Percentiles rank a stretch among this genome's conserved stretches.
Conservation (phyloP, 2,329 filamentous ascomycete species). For the Aspergillus aculeatinus region DNA sequence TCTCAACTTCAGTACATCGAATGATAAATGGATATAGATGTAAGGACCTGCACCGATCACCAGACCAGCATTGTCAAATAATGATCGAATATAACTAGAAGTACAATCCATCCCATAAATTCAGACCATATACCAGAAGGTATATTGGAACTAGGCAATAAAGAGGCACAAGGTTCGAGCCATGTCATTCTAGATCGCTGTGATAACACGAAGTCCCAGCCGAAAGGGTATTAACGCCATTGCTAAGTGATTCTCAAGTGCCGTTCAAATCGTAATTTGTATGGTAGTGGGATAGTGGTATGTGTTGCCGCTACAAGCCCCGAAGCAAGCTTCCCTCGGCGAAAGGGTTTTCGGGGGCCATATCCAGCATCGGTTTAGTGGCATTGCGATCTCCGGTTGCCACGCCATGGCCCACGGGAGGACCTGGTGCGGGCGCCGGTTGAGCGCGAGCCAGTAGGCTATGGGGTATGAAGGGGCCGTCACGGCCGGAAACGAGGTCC, state of each 20-base stretch:
- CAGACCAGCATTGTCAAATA: not conserved
- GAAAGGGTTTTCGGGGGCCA: slow-evolving; percentile 44
- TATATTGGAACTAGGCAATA: not conserved
- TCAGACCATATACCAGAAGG: not conserved
- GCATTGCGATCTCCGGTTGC: slow-evolving; percentile 42
- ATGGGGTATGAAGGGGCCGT: slow-evolving; percentile 34
- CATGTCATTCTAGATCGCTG: not conserved
- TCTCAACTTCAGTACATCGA: too few relatives aligned
- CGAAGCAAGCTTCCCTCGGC: slow-evolving; percentile 47
- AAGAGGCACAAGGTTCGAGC: not conserved
- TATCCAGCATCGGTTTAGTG: slow-evolving; percentile 44
- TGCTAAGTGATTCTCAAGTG: not conserved
- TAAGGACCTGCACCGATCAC: too few relatives aligned
- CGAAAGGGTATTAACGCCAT: not conserved
- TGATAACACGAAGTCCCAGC: not conserved
- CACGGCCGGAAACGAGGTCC: slow-evolving; percentile 12
- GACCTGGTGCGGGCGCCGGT: slow-evolving; percentile 16
- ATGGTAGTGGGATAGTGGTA: not conserved
- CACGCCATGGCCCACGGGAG: slow-evolving; percentile 37
- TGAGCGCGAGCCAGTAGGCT: slow-evolving; percentile 37
- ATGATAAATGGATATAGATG: too few relatives aligned
- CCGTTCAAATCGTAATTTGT: not conserved
- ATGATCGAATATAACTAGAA: not conserved
- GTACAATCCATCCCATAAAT: not conserved
- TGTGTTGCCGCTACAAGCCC: slow-evolving; percentile 22